Evolutionary conservation across 2,329 filamentous ascomycete genomes (phyloP), one percentile per base, ranked within the genome.

Genomic region (Reticulascus tulasneorum): DNA sequence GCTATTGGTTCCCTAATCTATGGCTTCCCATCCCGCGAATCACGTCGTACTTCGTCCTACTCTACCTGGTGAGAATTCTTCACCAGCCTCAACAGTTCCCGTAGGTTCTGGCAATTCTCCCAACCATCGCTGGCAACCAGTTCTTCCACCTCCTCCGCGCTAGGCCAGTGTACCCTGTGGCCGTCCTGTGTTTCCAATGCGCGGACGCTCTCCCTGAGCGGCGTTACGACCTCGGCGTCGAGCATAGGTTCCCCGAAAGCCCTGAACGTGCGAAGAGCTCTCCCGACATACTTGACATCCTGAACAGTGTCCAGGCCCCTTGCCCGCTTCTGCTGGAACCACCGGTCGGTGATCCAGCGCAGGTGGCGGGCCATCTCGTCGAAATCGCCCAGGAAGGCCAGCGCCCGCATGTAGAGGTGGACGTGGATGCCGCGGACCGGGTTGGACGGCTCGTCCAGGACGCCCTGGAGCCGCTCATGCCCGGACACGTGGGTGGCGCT

Each of bases 381-480:
- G 31, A 67, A 66, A 45, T 86, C 77, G 23, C 71, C 72, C n/a
- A 79, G 56, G 34, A 73, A 69, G 1, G 75, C 82, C 16, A 88
- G 62, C 2, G 76, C 69, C 29, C 79, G 70, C 53, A 88, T 69
- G 51, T 85, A 84, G 3, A 66, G 62, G 47, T 51, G 23, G 69
- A 57, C 15, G 58, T 58, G 7, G 68, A 9, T 56, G 55, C 9
- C 80, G 61, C n/a, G n/a, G n/a, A n/a, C n/a, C n/a, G 10, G 11
- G 30, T 29, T 13, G 38, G 22, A 15, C 21, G 30, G 4, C 9
- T 31, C 5, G 31, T 40, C 9, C 29, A 21, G 7, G 40, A 16
- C 15, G 11, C 22, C n/a, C 37, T 36, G 37, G 37, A 42, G n/a
- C 15, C 21, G 12, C 23, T 24, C 18, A n/a, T n/a, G n/a, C n/a